A percentile compares a stretch with the other conserved stretches of the same genome.
Evolutionary conservation across 345 rosid genomes (phyloP).

Genomic region (Salix suchowensis): DNA sequence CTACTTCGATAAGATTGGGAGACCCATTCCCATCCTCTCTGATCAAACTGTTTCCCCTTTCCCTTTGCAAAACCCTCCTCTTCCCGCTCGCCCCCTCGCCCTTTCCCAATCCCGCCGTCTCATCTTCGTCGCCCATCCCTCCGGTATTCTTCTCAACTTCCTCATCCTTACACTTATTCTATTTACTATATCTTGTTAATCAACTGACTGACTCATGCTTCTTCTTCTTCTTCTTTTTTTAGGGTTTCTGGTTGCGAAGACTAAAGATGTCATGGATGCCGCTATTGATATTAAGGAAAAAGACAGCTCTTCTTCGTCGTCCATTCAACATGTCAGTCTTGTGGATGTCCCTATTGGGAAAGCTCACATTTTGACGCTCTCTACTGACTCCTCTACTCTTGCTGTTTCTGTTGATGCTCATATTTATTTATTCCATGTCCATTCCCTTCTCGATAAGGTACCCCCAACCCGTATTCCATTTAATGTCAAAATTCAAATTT

Average conservation of each 20-base stretch:
- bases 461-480: not conserved
- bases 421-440: conserved; percentile 57
- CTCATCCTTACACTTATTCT: not conserved
- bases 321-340: conserved; percentile 50
- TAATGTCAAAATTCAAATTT: too few relatives aligned
- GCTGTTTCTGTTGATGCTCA: conserved; percentile 49
- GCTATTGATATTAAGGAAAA: conserved; percentile 44
- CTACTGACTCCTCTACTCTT: conserved; percentile 58
- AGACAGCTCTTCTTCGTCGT: conserved; percentile 22
- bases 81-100: conserved; percentile 72
- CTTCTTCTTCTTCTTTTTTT: not conserved
- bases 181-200: too few relatives aligned
- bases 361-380: conserved; percentile 54
- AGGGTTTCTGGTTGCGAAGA: conserved; percentile 84
- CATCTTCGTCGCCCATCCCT: conserved; percentile 65
- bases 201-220: not conserved
- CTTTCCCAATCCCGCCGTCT: conserved; percentile 49
- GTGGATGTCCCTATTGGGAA: conserved; percentile 56
- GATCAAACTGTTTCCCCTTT: conserved; percentile 26
- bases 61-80: conserved; percentile 34
- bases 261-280: conserved; percentile 64
- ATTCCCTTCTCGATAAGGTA: conserved; percentile 62
- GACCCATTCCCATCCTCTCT: conserved; percentile 44
- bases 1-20: conserved; percentile 73
- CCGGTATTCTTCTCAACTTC: conserved; percentile 32